A percentile compares a stretch with the other conserved stretches of the same genome.
Conservation (phyloP, 345 rosid genomes). For the Citrus hindsii region DNA sequence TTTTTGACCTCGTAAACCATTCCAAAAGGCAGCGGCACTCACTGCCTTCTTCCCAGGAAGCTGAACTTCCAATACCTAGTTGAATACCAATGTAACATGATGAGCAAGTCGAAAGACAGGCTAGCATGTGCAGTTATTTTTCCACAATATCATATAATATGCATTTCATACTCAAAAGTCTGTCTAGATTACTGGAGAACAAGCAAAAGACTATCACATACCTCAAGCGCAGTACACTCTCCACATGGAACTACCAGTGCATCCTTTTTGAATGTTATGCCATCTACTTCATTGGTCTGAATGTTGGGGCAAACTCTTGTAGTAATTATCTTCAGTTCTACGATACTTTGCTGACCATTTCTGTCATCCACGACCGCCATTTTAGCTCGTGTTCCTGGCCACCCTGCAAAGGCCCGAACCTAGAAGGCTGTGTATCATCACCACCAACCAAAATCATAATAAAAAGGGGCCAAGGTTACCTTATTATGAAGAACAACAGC, state of each 20-base stretch:
- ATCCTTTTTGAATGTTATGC: constrained; percentile 42
- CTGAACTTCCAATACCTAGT: constrained; percentile 85
- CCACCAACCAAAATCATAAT: neutral
- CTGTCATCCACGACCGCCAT: constrained; percentile 38
- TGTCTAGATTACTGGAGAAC: neutral
- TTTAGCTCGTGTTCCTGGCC: constrained; percentile 96
- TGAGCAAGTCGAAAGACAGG: neutral
- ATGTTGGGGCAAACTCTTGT: constrained; percentile 40
- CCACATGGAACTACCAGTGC: constrained; percentile 72
- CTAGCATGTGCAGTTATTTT: neutral
- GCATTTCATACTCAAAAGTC: neutral
- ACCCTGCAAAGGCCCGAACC: constrained; percentile 99
- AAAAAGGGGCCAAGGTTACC: constrained; percentile 34
- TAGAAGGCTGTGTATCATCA: constrained; percentile 39
- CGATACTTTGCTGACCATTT: constrained; percentile 28
- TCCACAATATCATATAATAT: neutral
- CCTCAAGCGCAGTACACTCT: constrained; percentile 70
- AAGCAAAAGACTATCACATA: constrained; percentile 16
- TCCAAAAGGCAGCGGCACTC: constrained; percentile 74
- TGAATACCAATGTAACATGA: neutral
- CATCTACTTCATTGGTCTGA: constrained; percentile 33
- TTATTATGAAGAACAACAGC: constrained; percentile 79
- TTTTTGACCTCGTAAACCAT: constrained; percentile 82
- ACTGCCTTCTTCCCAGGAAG: constrained; percentile 84
- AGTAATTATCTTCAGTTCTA: constrained; percentile 79